phyloP scores from a whole-genome alignment of 148 eudicot species.

The Drosera capensis region DNA sequence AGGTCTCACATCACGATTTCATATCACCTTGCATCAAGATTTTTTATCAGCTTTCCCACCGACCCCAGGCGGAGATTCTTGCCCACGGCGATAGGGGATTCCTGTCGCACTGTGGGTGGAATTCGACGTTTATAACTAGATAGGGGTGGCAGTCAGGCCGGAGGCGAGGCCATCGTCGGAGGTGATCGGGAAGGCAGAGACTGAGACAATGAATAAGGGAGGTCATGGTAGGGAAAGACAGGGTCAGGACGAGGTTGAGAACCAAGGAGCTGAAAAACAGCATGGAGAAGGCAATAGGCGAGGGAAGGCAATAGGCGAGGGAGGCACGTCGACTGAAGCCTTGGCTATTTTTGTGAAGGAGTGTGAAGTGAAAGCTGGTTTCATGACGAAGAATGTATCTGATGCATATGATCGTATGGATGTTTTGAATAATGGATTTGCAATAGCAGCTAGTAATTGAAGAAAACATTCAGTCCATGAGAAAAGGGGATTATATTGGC shows the following conservation, averaged over 20 bases:
- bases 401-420: too few relatives aligned
- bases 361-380: slow-evolving; percentile 1
- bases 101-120: slow-evolving; percentile 22
- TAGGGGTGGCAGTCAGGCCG: slow-evolving; percentile 1
- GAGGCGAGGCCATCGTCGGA: not conserved
- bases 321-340: slow-evolving; percentile 1
- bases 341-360: not conserved
- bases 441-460: too few relatives aligned
- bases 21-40: too few relatives aligned
- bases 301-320: too few relatives aligned
- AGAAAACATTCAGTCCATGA: too few relatives aligned
- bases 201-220: slow-evolving; percentile 1
- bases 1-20: too few relatives aligned
- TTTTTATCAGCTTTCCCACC: too few relatives aligned
- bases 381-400: too few relatives aligned
- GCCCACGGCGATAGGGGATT: slow-evolving; percentile 19
- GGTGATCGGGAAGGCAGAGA: slow-evolving; percentile 2
- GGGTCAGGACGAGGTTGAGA: not conserved
- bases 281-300: not conserved
- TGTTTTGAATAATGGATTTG: too few relatives aligned
- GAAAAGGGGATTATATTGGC: too few relatives aligned
- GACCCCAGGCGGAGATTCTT: slow-evolving; percentile 16
- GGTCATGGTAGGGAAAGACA: slow-evolving; percentile 1
- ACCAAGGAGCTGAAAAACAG: not conserved
- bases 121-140: slow-evolving; percentile 5